A percentile compares a stretch with the other conserved stretches of the same genome.
Evolutionary conservation across 345 rosid species (phyloP).

Genomic region (Lepidium africanum): DNA sequence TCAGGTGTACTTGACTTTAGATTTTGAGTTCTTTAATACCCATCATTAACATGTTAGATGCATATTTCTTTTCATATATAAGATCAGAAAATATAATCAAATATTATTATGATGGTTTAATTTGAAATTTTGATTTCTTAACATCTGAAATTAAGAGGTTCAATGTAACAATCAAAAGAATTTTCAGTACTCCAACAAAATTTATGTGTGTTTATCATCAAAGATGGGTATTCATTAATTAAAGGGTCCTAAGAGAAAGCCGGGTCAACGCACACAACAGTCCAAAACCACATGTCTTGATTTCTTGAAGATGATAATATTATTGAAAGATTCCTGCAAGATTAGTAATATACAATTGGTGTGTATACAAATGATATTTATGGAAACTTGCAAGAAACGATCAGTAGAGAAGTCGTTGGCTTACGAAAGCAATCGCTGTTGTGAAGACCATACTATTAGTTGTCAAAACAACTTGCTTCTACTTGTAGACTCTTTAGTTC

Average conservation of each 20-base stretch:
- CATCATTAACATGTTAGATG: too few relatives aligned
- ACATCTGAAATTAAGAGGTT: not conserved
- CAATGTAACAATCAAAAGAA: not conserved
- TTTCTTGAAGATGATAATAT: slow-evolving; percentile 15
- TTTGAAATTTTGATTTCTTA: not conserved
- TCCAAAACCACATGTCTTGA: slow-evolving; percentile 21
- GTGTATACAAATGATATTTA: not conserved
- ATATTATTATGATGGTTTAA: not conserved
- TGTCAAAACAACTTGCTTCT: slow-evolving; percentile 18
- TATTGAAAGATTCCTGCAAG: not conserved
- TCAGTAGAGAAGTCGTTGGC: slow-evolving; percentile 17
- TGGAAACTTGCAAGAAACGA: slow-evolving; percentile 26
- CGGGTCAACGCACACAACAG: slow-evolving; percentile 23
- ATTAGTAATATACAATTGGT: not conserved
- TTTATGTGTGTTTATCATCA: too few relatives aligned
- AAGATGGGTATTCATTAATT: not conserved
- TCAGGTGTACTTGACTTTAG: too few relatives aligned
- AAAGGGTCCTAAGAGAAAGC: not conserved
- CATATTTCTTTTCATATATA: too few relatives aligned
- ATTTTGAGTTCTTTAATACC: too few relatives aligned
- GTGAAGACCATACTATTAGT: slow-evolving; percentile 4
- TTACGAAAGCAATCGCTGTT: slow-evolving; percentile 25
- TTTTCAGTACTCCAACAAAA: not conserved
- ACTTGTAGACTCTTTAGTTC: slow-evolving; percentile 13
- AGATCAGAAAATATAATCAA: too few relatives aligned